Evolutionary conservation across 1,284 basidiomycete genomes (phyloP).

Genomic region (Anthracocystis setariae): DNA sequence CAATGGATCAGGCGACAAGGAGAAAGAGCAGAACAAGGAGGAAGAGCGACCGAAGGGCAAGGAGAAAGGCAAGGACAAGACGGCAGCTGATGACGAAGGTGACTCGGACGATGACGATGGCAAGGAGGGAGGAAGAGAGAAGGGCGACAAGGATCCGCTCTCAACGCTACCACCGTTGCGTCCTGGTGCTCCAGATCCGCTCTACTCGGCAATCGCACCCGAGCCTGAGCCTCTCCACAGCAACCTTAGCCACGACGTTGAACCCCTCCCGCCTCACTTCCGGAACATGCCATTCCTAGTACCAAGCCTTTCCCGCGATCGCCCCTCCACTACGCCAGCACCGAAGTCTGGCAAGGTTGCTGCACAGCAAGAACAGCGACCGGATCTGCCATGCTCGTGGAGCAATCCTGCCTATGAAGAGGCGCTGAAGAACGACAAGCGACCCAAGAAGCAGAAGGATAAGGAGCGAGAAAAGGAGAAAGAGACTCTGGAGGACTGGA

Average conservation of each 20-base stretch:
- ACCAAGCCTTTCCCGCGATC: constrained; percentile 15
- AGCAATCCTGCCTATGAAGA: constrained; percentile 45
- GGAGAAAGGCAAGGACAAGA: constrained; percentile 32
- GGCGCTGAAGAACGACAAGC: constrained; percentile 48
- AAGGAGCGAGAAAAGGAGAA: constrained; percentile 55
- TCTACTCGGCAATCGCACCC: constrained; percentile 42
- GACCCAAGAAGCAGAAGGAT: constrained; percentile 55
- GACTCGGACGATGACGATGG: constrained; percentile 43
- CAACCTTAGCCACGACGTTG: constrained; percentile 39
- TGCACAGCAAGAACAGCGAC: not conserved
- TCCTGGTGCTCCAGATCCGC: constrained; percentile 41
- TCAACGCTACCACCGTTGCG: constrained; percentile 37
- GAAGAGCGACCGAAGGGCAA: constrained; percentile 13
- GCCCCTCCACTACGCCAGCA: not conserved
- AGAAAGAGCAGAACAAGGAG: constrained; percentile 8
- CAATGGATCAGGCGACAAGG: constrained; percentile 18
- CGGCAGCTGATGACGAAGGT: constrained; percentile 20
- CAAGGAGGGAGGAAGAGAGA: constrained; percentile 27
- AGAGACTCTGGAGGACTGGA: constrained; percentile 60
- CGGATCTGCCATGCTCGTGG: constrained; percentile 22
- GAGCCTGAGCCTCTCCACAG: constrained; percentile 23
- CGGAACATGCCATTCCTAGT: constrained; percentile 41
- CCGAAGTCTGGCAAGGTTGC: not conserved
- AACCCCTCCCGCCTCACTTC: constrained; percentile 33
- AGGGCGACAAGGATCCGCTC: constrained; percentile 45